Evolutionary conservation across 495 filamentous ascomycete genomes (phyloP), one percentile per base, ranked within the genome.

Genomic region (Penicillium simplicissimum): DNA sequence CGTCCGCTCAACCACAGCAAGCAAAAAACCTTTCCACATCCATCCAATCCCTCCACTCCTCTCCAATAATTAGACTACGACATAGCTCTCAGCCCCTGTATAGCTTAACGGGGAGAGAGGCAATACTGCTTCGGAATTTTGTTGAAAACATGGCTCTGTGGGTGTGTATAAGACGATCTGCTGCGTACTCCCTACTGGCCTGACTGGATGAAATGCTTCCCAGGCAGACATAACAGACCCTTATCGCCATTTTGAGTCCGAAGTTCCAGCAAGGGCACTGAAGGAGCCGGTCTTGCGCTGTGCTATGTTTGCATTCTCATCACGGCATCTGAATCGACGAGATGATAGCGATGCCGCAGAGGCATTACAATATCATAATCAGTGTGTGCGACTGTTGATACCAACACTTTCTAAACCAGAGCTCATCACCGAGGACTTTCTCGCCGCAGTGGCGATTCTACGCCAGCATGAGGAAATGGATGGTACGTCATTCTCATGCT

Each of bases 381-480:
- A 57, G 14, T 73, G 71, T 52, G 65, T 73, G 49, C 63, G 70
- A 17, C 55, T 71, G 4, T 42, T 73, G 6, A 71, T 73, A 33
- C 68, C 69, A 5, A 65, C 59, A 2, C 57, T 73, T 23, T 73
- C 71, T 19, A 65, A 63, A 15, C 37, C 64, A 19, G 56, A 61
- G 15, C 45, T 64, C 11, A 69, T 73, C 3, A 69, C 62, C 1
- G 71, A 73, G 49, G 65, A 67, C 9, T 57, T 70, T 45, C 67
- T 73, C n/a, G 67, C 71, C 8, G 53, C 71, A 10, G 67, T 74
- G 8, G 71, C 71, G 17, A 72, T 74, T 23, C 63, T 74, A 19
- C 67, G 69, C 14, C 69, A 74, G 49, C 65, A 68, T 58, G 69
- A 74, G 54, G 69, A 74, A 57, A 74, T 74, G 71, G 71, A 71